Evolutionary conservation across 1,284 basidiomycete species (phyloP).

Genomic region (Trichosporon asahii): DNA sequence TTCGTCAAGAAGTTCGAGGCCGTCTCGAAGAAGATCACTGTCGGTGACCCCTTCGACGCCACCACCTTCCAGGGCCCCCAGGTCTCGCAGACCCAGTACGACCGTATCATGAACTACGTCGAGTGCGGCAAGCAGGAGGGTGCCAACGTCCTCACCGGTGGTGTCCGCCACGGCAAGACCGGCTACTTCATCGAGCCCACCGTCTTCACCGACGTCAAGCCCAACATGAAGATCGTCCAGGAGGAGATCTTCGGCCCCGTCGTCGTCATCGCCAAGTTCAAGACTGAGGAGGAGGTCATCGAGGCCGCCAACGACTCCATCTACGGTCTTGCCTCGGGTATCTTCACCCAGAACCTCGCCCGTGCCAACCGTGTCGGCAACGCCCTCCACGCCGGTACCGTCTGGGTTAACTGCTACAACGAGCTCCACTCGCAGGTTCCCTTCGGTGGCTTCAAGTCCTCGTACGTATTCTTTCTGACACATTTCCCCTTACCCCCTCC

Average conservation of each 20-base stretch:
- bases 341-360: conserved; percentile 77
- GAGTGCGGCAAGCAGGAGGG: conserved; percentile 76
- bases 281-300: conserved; percentile 72
- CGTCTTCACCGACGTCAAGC: conserved; percentile 73
- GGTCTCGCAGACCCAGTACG: conserved; percentile 56
- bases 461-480: not conserved
- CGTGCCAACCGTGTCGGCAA: conserved; percentile 72
- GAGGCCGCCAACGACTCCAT: conserved; percentile 75
- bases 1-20: conserved; percentile 40
- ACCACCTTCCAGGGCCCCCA: conserved; percentile 82
- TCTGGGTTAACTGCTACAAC: conserved; percentile 71
- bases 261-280: conserved; percentile 60
- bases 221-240: conserved; percentile 78
- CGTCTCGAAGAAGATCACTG: conserved; percentile 36
- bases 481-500: too few species aligned
- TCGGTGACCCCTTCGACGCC: conserved; percentile 67
- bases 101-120: conserved; percentile 84
- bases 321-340: conserved; percentile 82
- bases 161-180: conserved; percentile 67
- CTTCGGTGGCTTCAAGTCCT: conserved; percentile 79
- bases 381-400: conserved; percentile 68
- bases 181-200: conserved; percentile 62
- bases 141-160: conserved; percentile 75
- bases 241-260: conserved; percentile 89
- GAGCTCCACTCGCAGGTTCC: conserved; percentile 64